Percentiles rank a stretch among this genome's conserved stretches.
Conservation (phyloP, 768 basidiomycete species). For the Phylloporus sp. region DNA sequence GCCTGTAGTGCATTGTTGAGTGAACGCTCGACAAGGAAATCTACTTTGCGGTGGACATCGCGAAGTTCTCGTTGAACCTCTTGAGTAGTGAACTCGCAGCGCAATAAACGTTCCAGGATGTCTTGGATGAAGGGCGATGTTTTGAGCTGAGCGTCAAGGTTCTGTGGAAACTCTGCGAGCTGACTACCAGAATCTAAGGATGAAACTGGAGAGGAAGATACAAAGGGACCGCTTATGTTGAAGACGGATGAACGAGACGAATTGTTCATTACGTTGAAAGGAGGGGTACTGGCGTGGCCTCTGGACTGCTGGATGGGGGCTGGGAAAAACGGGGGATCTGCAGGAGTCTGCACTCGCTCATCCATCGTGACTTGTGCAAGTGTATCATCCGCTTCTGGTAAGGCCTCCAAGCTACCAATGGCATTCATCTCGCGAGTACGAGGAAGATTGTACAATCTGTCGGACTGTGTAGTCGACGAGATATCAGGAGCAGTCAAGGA, state of each 20-base stretch:
- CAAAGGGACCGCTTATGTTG: slow-evolving; percentile 42
- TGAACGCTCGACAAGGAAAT: slow-evolving; percentile 68
- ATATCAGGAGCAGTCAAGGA: slow-evolving; percentile 38
- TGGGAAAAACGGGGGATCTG: slow-evolving; percentile 38
- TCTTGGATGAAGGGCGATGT: slow-evolving; percentile 73
- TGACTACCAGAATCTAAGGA: slow-evolving; percentile 75
- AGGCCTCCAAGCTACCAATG: slow-evolving; percentile 47
- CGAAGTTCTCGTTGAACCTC: slow-evolving; percentile 72
- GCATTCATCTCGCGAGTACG: slow-evolving; percentile 48
- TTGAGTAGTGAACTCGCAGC: slow-evolving; percentile 64
- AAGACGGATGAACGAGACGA: slow-evolving; percentile 40
- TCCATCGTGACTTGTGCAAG: slow-evolving; percentile 32
- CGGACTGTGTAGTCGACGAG: slow-evolving; percentile 47
- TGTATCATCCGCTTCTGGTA: slow-evolving; percentile 55
- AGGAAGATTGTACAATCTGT: slow-evolving; percentile 40
- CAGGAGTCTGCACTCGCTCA: slow-evolving; percentile 25
- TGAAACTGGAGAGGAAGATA: slow-evolving; percentile 73
- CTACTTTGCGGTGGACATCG: slow-evolving; percentile 75
- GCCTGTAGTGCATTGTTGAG: slow-evolving; percentile 30
- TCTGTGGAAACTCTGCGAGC: slow-evolving; percentile 45
- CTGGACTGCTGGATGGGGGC: slow-evolving; percentile 36
- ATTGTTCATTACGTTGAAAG: slow-evolving; percentile 35
- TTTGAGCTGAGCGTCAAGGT: slow-evolving; percentile 72
- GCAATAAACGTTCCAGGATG: slow-evolving; percentile 67
- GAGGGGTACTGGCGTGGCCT: slow-evolving; percentile 44